These are phyloP conservation scores for Kwoniella europaea DNA, from an alignment of 768 basidiomycete genomes.

Conservation along the genomic window DNA sequence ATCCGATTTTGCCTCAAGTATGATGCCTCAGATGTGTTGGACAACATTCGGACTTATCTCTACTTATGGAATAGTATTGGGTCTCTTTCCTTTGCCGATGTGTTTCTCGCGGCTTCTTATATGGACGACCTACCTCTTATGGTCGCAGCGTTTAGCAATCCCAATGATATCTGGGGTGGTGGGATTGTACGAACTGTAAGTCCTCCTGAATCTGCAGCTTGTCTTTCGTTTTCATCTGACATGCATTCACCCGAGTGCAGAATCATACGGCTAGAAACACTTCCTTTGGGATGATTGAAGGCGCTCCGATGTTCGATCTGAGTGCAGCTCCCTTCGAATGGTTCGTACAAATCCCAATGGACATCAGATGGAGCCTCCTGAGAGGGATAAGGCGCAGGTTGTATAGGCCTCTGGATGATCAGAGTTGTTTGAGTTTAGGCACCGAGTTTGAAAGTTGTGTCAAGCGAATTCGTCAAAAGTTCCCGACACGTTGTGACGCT, in stretches of 20 bases:
- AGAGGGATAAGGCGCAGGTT: not conserved
- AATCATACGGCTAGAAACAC: not conserved
- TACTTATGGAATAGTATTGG: not conserved
- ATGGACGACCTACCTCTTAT: not conserved
- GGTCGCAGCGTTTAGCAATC: not conserved
- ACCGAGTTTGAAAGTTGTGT: not conserved
- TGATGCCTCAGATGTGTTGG: not conserved
- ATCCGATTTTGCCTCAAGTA: not conserved
- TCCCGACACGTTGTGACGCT: too few species aligned
- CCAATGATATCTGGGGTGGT: not conserved
- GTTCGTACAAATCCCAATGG: not conserved
- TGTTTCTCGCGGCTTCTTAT: not conserved
- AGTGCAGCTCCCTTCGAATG: not conserved
- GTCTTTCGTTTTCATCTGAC: too few species aligned
- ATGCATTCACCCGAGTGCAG: not conserved
- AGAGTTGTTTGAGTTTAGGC: not conserved
- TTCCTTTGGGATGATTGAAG: not conserved
- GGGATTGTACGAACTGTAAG: not conserved
- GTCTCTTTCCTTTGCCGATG: not conserved
- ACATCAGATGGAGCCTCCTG: not conserved
- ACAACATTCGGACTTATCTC: not conserved
- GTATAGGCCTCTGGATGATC: not conserved
- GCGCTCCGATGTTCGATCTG: not conserved
- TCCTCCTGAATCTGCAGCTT: too few species aligned
- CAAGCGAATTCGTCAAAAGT: not conserved